Conservation (phyloP, 192 early-diverging fungal genomes). For the Coemansia sp. region DNA sequence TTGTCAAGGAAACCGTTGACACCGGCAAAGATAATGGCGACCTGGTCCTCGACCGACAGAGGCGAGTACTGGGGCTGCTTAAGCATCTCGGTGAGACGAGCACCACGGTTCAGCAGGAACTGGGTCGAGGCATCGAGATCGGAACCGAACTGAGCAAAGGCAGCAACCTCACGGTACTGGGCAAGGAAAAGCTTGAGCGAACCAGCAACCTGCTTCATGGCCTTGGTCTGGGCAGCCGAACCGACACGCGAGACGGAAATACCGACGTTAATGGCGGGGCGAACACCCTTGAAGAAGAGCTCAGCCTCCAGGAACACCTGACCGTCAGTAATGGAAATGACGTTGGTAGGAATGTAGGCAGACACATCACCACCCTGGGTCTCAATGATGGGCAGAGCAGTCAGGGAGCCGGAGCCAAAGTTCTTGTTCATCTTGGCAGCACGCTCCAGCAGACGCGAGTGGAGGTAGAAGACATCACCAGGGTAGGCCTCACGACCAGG, state of each 20-base stretch:
- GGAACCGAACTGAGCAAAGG: constrained; percentile 99
- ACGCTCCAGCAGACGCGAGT: constrained; percentile 99
- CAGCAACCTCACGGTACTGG: constrained; percentile 99
- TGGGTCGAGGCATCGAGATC: constrained; percentile 99
- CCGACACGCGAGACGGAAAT: constrained; percentile 99
- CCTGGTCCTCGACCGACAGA: constrained; percentile 95
- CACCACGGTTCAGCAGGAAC: constrained; percentile 99
- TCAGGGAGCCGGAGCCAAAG: constrained; percentile 95
- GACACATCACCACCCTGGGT: constrained; percentile 99
- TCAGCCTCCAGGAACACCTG: constrained; percentile 99
- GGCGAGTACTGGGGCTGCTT: constrained; percentile 99
- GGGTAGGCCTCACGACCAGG: constrained; percentile 99
- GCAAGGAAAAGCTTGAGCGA: constrained; percentile 99
- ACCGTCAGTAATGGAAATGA: constrained; percentile 99
- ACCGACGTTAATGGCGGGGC: constrained; percentile 99
- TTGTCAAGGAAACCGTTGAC: constrained; percentile 99
- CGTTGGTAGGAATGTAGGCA: constrained; percentile 99
- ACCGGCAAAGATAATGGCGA: constrained; percentile 97
- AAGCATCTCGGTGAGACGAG: constrained; percentile 97
- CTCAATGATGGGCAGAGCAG: constrained; percentile 98
- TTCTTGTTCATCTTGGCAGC: constrained; percentile 99
- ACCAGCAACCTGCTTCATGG: constrained; percentile 99
- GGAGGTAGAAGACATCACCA: constrained; percentile 99
- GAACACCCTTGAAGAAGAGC: constrained; percentile 99
- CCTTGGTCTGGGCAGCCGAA: constrained; percentile 99